These are phyloP conservation scores for Alternaria arborescens DNA, from an alignment of 2,329 filamentous ascomycete genomes.

Conservation along the genomic window DNA sequence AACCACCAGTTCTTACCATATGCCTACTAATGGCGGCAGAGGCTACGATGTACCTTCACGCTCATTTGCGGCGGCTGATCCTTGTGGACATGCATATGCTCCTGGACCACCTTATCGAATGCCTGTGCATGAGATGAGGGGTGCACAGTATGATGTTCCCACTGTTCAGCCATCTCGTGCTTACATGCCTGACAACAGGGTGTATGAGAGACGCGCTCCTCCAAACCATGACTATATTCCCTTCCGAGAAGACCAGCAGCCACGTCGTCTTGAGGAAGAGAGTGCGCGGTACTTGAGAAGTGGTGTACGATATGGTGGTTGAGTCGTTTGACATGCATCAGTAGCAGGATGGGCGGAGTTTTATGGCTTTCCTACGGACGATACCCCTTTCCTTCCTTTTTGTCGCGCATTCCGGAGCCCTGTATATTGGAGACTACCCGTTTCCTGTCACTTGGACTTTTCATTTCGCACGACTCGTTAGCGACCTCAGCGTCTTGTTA, in stretches of 20 bases:
- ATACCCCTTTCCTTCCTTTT: conserved; percentile 37
- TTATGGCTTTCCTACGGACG: conserved; percentile 27
- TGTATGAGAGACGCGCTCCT: conserved; percentile 20
- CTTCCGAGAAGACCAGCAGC: conserved; percentile 19
- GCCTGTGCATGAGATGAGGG: conserved; percentile 26
- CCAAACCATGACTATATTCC: conserved; percentile 22
- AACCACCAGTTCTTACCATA: conserved; percentile 35
- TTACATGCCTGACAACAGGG: conserved; percentile 22
- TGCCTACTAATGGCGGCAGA: conserved; percentile 13
- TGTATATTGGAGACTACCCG: conserved; percentile 11
- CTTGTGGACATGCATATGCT: conserved; percentile 22
- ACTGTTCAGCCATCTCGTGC: conserved; percentile 18
- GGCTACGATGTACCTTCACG: conserved; percentile 13
- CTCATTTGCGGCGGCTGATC: conserved; percentile 13
- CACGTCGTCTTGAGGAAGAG: conserved; percentile 18
- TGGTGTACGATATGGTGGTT: conserved; percentile 23
- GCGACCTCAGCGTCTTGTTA: background rate
- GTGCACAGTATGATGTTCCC: conserved; percentile 26
- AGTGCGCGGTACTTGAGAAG: conserved; percentile 19
- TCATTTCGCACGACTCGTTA: background rate
- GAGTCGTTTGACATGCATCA: conserved; percentile 20
- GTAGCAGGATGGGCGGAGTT: conserved; percentile 20
- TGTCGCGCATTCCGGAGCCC: conserved; percentile 14
- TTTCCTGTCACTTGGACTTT: conserved; percentile 3
- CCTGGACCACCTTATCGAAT: conserved; percentile 23